Evolutionary conservation across 1,284 basidiomycete species (phyloP), one percentile per base, ranked within the genome.

Genomic region (Phellopilus nigrolimitatus): DNA sequence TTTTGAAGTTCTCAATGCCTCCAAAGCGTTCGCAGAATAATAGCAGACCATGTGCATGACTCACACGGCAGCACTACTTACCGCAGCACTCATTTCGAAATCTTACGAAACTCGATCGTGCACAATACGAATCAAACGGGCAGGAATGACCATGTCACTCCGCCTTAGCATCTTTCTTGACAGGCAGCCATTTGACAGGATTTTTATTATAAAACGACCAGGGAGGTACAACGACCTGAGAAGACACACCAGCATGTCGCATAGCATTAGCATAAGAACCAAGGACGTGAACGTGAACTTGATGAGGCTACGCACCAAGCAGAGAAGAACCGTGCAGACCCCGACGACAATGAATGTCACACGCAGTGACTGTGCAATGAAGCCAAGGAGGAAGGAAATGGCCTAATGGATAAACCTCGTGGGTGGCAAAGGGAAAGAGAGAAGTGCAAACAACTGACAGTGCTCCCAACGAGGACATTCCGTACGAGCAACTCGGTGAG

Each of bases 161-260:
- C 56, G 61, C 69, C 59, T 62, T 62, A 41, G 53, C 42, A n/a
- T 46, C 48, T 36, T 59, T 52, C 37, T 60, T 63, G 7, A 61
- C 62, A 17, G 79, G 69, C 33, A 83, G 66, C 85, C 85, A 88
- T 57, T 74, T 68, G 41, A 85, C 78, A 15, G 84, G 78, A 61
- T 88, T 72, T 13, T 64, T 66, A 56, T 82, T 86, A 64, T 75
- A 85, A 63, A 75, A 67, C 0, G 79, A 76, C 87, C 87, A 89
- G 9, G 80, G 80, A 0, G 86, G 85, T 4, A 88, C 57, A n/a
- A 81, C 70, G 34, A 73, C 62, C 86, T 87, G 50, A 1, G 22
- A 21, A 22, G 33, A 19, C 8, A 15, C 13, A 12, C 25, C 54
- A 49, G 40, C 17, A 34, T 9, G 36, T 10, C 7, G 27, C 10